These are phyloP conservation scores for Nemophila menziesii DNA, from an alignment of 257 asterid species.

Conservation along the genomic window DNA sequence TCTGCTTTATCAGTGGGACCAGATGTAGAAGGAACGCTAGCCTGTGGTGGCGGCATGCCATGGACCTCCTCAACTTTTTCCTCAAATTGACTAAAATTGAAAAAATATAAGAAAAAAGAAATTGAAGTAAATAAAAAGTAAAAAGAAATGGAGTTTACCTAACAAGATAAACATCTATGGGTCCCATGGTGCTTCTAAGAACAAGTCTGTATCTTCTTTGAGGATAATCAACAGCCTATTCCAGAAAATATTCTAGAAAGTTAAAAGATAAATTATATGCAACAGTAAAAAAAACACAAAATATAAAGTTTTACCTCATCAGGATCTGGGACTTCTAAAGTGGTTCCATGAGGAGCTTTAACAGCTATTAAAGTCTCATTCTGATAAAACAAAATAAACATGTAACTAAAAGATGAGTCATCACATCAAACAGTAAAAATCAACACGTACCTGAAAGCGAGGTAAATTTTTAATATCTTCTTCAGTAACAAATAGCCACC, in stretches of 20 bases:
- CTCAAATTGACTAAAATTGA: conserved; percentile 62
- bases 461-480: conserved; percentile 77
- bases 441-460: conserved; percentile 61
- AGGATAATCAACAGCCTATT: conserved; percentile 81
- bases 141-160: conserved; percentile 28
- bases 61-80: conserved; percentile 58
- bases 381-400: conserved; percentile 19
- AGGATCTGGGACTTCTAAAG: conserved; percentile 92
- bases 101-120: background rate
- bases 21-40: conserved; percentile 46
- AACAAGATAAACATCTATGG: conserved; percentile 77
- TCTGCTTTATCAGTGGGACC: conserved; percentile 30
- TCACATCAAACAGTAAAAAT: conserved; percentile 1
- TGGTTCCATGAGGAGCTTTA: conserved; percentile 96
- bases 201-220: conserved; percentile 80
- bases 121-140: background rate
- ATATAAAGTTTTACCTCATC: conserved; percentile 50
- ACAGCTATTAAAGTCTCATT: conserved; percentile 85
- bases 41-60: conserved; percentile 38
- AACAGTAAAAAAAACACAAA: background rate
- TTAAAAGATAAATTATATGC: background rate
- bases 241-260: too few relatives aligned
- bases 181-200: conserved; percentile 89
- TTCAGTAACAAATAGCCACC: conserved; percentile 86
- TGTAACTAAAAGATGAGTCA: conserved; percentile 3